A percentile compares a stretch with the other conserved stretches of the same genome.
Conservation (phyloP, 495 filamentous ascomycete genomes). For the Podospora australis region DNA sequence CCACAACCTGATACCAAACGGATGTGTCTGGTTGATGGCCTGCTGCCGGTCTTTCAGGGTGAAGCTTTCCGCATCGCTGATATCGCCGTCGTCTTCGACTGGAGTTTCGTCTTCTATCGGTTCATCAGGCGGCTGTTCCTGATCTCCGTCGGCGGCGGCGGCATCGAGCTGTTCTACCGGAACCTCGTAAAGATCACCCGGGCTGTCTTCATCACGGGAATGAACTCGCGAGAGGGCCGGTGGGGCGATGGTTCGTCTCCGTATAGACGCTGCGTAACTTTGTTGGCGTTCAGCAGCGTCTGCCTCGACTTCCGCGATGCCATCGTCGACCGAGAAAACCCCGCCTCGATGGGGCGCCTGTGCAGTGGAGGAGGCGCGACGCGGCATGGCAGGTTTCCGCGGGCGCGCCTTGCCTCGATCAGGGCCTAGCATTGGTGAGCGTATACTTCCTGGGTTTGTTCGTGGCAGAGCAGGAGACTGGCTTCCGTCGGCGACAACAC, state of each 20-base stretch:
- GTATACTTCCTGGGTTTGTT: slow-evolving; percentile 24
- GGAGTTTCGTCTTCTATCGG: slow-evolving; percentile 27
- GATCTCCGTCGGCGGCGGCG: slow-evolving; percentile 24
- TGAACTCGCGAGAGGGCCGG: slow-evolving; percentile 54
- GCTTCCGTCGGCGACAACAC: slow-evolving; percentile 22
- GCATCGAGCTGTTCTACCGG: slow-evolving; percentile 10
- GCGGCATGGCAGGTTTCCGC: slow-evolving; percentile 65
- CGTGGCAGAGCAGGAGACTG: slow-evolving; percentile 27
- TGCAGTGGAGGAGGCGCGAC: slow-evolving; percentile 67
- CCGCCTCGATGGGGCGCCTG: slow-evolving; percentile 71
- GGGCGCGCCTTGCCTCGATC: slow-evolving; percentile 50
- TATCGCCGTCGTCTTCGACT: slow-evolving; percentile 51
- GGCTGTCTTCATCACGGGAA: slow-evolving; percentile 38
- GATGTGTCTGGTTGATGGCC: slow-evolving; percentile 98
- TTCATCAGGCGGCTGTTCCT: slow-evolving; percentile 16
- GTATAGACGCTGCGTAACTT: slow-evolving; percentile 58
- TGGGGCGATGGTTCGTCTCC: slow-evolving; percentile 59
- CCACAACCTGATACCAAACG: slow-evolving; percentile 97
- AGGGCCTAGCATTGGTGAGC: slow-evolving; percentile 51
- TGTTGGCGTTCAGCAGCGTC: slow-evolving; percentile 38
- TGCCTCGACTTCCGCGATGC: slow-evolving; percentile 70
- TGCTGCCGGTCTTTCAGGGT: slow-evolving; percentile 89
- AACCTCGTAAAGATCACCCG: slow-evolving; percentile 22
- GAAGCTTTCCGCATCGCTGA: slow-evolving; percentile 78
- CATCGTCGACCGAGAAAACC: slow-evolving; percentile 92